A percentile compares a stretch with the other conserved stretches of the same genome.
Conservation (phyloP, 2,329 filamentous ascomycete genomes). For the Aurifilum marmelostoma region DNA sequence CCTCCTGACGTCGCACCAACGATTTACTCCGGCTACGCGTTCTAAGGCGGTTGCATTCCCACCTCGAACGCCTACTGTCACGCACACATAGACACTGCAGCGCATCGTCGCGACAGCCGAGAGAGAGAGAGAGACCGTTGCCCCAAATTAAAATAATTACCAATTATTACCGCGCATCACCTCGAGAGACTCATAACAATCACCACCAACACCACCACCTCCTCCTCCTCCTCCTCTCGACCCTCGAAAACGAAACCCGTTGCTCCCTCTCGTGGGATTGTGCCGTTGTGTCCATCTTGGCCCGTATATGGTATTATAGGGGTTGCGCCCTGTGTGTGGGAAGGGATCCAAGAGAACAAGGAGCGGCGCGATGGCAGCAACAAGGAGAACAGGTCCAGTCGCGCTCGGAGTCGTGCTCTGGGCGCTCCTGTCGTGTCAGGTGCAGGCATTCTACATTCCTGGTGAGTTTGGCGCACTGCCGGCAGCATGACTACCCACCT, state of each 20-base stretch:
- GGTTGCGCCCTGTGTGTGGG: background rate
- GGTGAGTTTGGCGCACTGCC: slow-evolving; percentile 68
- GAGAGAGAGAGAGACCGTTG: too few relatives aligned
- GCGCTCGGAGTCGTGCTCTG: slow-evolving; percentile 52
- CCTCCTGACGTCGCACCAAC: background rate
- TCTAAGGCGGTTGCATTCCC: background rate
- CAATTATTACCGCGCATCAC: background rate
- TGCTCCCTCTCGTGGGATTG: background rate
- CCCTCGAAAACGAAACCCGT: background rate
- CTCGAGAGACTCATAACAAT: too few relatives aligned
- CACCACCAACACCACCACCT: too few relatives aligned
- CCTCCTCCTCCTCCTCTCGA: background rate
- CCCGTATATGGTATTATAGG: slow-evolving; percentile 5
- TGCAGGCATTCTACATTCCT: slow-evolving; percentile 81
- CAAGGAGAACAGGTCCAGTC: slow-evolving; percentile 28
- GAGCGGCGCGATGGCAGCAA: slow-evolving; percentile 25
- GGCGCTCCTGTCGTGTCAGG: slow-evolving; percentile 49
- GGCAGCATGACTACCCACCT: background rate
- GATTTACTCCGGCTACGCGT: background rate
- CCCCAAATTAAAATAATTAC: background rate
- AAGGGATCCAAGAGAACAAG: slow-evolving; percentile 4
- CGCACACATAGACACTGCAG: background rate
- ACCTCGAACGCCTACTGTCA: background rate
- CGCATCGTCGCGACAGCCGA: background rate
- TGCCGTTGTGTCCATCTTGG: background rate